Evolutionary conservation across 2,329 filamentous ascomycete species (phyloP), one percentile per base, ranked within the genome.

Genomic region (Colletotrichum chrysophilum): DNA sequence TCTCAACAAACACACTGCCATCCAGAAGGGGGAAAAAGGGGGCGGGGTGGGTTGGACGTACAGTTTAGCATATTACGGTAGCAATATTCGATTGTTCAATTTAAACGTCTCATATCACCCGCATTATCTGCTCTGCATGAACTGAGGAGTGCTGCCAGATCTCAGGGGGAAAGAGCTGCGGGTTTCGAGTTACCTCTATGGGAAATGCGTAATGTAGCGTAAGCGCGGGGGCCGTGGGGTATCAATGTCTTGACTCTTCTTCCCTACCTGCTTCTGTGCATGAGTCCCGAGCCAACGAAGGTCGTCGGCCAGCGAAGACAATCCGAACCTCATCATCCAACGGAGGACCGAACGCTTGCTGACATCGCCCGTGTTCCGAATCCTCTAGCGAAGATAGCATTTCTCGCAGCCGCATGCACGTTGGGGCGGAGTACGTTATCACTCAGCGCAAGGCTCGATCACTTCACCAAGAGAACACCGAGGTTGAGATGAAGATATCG

Each of bases 401-500:
- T 52, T 52, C n/a, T 21, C n/a, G n/a, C 43, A 24, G n/a, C 43
- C 13, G 43, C n/a, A 13, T 21, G 43, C 43, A 52, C 43, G n/a
- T 52, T 52, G 43, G n/a, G 43, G 43, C 43, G 43, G 3, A 13
- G 43, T 13, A 52, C 24, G 18, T 66, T 52, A 16, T 55, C 8
- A 32, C 12, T 66, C 66, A 61, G 24, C 38, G n/a, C n/a, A 52
- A 34, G 24, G 67, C 56, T 62, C 24, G n/a, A 34, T 52, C 13
- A 26, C 36, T 14, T 62, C n/a, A 6, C 8, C 5, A 16, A 18
- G 13, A 34, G 7, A 18, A 24, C 16, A 36, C 71, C 66, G 71
- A 66, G 55, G 18, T 76, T 74, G 48, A 74, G 74, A 74, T 76
- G 65, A 76, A 74, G 43, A 77, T 78, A 79, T 85, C 83, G 81